phyloP scores from a whole-genome alignment of 177 flowering plant genomes.

The Vitis hybrid region DNA sequence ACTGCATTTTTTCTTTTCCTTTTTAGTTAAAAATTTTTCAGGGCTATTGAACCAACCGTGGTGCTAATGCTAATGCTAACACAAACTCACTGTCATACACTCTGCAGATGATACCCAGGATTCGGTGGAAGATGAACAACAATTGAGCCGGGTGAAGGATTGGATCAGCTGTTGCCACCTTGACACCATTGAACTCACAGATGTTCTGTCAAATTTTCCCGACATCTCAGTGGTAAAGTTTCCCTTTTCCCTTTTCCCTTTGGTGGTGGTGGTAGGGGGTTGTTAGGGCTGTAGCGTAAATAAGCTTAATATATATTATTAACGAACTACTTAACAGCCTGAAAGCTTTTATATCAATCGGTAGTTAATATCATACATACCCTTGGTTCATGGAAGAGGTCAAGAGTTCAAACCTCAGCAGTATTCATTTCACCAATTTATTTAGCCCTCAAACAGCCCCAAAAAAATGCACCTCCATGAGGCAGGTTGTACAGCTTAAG shows the following conservation, averaged over 20 bases:
- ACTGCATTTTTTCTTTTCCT: not conserved
- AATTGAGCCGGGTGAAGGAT: constrained; percentile 59
- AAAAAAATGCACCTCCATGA: too few species aligned
- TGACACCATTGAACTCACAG: constrained; percentile 62
- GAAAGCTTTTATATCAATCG: too few species aligned
- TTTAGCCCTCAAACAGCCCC: too few species aligned
- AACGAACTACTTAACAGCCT: too few species aligned
- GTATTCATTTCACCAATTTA: too few species aligned
- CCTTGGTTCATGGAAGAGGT: too few species aligned
- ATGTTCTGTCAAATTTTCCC: constrained; percentile 82
- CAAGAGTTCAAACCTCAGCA: too few species aligned
- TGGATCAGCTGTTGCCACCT: constrained; percentile 66
- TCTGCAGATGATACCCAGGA: constrained; percentile 80
- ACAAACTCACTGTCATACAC: not conserved
- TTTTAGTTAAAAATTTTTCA: not conserved
- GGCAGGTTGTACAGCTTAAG: too few species aligned
- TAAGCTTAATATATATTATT: too few species aligned
- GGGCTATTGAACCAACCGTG: not conserved
- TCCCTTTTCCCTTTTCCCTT: not conserved
- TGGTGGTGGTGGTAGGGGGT: not conserved
- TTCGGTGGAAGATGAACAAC: constrained; percentile 66
- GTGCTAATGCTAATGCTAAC: not conserved
- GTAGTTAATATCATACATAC: too few species aligned
- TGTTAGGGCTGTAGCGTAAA: too few species aligned
- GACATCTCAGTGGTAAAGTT: constrained; percentile 74